Evolutionary conservation across 805 yeast species (phyloP).

Genomic region (Nakazawaea laoshanensis): DNA sequence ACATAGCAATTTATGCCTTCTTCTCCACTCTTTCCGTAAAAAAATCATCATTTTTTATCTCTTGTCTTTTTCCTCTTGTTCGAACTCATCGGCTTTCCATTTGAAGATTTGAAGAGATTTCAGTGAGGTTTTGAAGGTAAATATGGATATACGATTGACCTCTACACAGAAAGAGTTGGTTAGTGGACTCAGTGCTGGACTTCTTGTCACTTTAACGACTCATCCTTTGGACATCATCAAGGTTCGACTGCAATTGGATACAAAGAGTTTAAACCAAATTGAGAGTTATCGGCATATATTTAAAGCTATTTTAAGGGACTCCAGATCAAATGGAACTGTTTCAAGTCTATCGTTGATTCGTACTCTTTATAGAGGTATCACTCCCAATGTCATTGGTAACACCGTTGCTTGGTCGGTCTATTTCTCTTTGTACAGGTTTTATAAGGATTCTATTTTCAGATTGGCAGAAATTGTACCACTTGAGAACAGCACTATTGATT

Average conservation of each 20-base stretch:
- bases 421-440: conserved; percentile 65
- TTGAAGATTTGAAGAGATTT: neutral
- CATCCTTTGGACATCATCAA: conserved; percentile 90
- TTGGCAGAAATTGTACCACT: conserved; percentile 10
- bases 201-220: conserved; percentile 65
- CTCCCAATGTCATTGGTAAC: conserved; percentile 77
- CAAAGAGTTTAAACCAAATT: conserved; percentile 20
- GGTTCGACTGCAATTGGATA: conserved; percentile 66
- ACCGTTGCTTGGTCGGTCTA: conserved; percentile 86
- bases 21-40: no score
- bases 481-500: conserved; percentile 17
- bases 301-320: conserved; percentile 12
- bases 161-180: conserved; percentile 43
- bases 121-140: neutral
- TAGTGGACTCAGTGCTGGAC: conserved; percentile 78
- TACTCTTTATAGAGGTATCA: conserved; percentile 63
- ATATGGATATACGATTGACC: neutral
- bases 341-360: conserved; percentile 11
- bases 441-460: conserved; percentile 32
- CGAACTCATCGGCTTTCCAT: neutral
- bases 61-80: neutral
- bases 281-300: conserved; percentile 19
- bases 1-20: neutral
- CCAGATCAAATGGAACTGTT: conserved; percentile 10
- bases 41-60: neutral